Conservation (phyloP, 306 rosid genomes). For the Vigna nakashimae region DNA sequence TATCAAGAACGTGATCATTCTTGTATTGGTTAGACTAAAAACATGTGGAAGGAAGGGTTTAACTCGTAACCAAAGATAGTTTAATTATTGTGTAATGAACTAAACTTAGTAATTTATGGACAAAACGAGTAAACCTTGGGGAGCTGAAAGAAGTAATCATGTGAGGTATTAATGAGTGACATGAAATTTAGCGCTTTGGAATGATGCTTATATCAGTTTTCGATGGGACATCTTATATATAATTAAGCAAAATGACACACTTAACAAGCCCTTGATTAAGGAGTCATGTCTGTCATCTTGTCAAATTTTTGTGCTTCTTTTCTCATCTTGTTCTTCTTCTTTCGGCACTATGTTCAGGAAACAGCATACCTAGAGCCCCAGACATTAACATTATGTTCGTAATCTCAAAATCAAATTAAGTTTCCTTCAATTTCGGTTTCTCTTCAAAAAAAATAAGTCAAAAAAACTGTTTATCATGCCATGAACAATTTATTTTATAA, state of each 20-base stretch:
- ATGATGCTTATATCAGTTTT: conserved; percentile 20
- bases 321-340: conserved; percentile 19
- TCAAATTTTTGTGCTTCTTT: conserved; percentile 45
- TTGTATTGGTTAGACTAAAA: background rate
- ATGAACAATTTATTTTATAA: background rate
- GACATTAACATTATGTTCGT: background rate
- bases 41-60: conserved; percentile 37
- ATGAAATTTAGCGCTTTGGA: conserved; percentile 40
- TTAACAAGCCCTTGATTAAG: conserved; percentile 45
- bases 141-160: conserved; percentile 29
- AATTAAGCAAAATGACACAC: conserved; percentile 19
- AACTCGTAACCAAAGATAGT: background rate
- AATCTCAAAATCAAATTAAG: conserved; percentile 20
- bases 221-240: background rate
- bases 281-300: conserved; percentile 52
- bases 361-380: conserved; percentile 38
- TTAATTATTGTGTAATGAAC: background rate
- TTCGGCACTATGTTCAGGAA: conserved; percentile 35
- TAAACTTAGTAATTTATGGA: background rate
- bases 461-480: conserved; percentile 9
- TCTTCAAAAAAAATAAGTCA: background rate
- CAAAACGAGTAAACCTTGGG: background rate
- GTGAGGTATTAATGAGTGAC: conserved; percentile 43
- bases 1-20: conserved; percentile 26
- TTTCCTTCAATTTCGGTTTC: conserved; percentile 1